These are phyloP conservation scores for Paracamarosporium sp. DNA, from an alignment of 2,329 filamentous ascomycete genomes.

Conservation along the genomic window DNA sequence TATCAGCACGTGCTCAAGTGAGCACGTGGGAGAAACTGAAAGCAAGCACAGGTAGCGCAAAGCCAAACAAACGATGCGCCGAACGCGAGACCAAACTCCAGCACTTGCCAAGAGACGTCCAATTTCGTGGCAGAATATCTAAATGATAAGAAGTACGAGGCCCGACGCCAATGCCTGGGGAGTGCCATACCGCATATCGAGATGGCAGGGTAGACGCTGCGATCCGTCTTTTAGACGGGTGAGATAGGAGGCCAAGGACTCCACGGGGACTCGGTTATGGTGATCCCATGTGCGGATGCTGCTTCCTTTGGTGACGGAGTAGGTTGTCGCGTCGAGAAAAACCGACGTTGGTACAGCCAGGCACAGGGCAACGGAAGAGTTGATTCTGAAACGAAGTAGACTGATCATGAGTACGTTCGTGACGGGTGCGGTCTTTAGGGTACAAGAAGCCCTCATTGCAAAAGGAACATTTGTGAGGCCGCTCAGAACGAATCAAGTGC, in stretches of 20 bases:
- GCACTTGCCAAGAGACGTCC: slow-evolving; percentile 4
- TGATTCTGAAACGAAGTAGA: slow-evolving; percentile 17
- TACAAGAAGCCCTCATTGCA: slow-evolving; percentile 43
- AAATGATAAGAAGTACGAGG: neutral
- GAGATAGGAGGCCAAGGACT: too few species aligned
- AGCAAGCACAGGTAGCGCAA: neutral
- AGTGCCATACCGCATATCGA: neutral
- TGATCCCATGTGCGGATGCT: slow-evolving; percentile 25
- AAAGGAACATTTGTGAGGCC: slow-evolving; percentile 39
- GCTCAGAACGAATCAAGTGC: slow-evolving; percentile 30
- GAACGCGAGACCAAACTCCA: slow-evolving; percentile 12
- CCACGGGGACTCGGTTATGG: slow-evolving; percentile 5
- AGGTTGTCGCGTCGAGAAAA: slow-evolving; percentile 46
- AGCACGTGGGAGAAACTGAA: slow-evolving; percentile 19
- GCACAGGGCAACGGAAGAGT: slow-evolving; percentile 30
- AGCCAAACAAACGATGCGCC: neutral
- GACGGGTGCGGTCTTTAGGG: slow-evolving; percentile 42
- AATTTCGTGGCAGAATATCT: slow-evolving; percentile 14
- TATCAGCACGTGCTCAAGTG: slow-evolving; percentile 15
- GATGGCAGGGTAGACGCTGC: too few species aligned
- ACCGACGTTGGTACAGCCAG: slow-evolving; percentile 35
- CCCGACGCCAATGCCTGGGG: neutral
- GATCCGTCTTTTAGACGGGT: too few species aligned
- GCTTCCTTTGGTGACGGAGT: slow-evolving; percentile 38
- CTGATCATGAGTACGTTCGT: slow-evolving; percentile 34